Percentiles rank a stretch among this genome's conserved stretches.
Conservation (phyloP, 1,284 basidiomycete genomes). For the Boletellus sp. region DNA sequence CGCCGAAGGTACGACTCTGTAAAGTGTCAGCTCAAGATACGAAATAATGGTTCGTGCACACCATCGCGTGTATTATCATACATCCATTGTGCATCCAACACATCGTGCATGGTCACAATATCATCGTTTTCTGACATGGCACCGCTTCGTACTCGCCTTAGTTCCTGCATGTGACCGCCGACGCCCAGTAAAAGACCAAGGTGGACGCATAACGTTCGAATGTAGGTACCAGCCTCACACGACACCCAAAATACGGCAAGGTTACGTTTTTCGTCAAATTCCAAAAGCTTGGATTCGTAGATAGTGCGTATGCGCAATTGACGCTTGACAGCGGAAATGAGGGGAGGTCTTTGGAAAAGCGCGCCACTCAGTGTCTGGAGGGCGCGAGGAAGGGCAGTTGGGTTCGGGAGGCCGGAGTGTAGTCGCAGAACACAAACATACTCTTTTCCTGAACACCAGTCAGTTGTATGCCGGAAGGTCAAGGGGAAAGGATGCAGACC, state of each 20-base stretch:
- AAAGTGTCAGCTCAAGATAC: slow-evolving; percentile 8
- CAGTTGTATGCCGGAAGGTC: slow-evolving; percentile 3
- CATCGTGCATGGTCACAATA: slow-evolving; percentile 99
- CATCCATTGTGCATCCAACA: slow-evolving; percentile 97
- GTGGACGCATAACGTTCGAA: slow-evolving; percentile 97
- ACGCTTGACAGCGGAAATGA: slow-evolving; percentile 99
- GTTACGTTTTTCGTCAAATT: slow-evolving; percentile 98
- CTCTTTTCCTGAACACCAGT: slow-evolving; percentile 76
- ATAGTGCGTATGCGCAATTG: slow-evolving; percentile 98
- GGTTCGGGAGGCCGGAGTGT: slow-evolving; percentile 79
- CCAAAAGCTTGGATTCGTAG: slow-evolving; percentile 93
- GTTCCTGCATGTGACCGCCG: slow-evolving; percentile 99
- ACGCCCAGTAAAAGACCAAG: slow-evolving; percentile 93
- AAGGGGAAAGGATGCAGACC: slow-evolving; percentile 45
- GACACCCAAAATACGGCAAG: slow-evolving; percentile 98
- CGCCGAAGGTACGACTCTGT: slow-evolving; percentile 94
- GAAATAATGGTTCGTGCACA: slow-evolving; percentile 32
- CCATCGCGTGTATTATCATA: slow-evolving; percentile 99
- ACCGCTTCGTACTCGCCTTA: slow-evolving; percentile 91
- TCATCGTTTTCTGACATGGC: slow-evolving; percentile 97
- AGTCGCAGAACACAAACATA: slow-evolving; percentile 96
- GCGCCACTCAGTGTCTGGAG: slow-evolving; percentile 97
- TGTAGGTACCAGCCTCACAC: slow-evolving; percentile 98
- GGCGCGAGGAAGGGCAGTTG: slow-evolving; percentile 86
- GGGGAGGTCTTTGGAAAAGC: slow-evolving; percentile 96